A percentile compares a stretch with the other conserved stretches of the same genome.
These are phyloP conservation scores for Hemerocallis citrina DNA, from an alignment of 106 monocot species.

Conservation along the genomic window DNA sequence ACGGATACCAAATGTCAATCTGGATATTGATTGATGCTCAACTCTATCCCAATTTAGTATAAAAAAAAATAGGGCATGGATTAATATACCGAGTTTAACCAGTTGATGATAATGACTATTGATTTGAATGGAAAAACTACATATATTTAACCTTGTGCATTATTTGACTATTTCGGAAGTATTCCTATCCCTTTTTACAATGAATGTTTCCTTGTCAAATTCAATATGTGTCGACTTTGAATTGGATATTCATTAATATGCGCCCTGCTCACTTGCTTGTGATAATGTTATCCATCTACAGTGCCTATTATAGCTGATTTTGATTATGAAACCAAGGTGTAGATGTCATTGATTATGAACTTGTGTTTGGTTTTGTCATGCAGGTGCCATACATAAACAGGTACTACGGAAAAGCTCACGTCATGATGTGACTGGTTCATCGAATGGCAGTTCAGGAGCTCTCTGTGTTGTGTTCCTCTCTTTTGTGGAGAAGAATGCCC, in stretches of 20 bases:
- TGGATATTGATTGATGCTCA: too few species aligned
- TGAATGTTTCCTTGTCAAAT: too few species aligned
- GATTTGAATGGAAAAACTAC: too few species aligned
- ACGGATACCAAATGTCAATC: too few species aligned
- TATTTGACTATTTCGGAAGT: too few species aligned
- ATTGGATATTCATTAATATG: not conserved
- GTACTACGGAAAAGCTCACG: constrained; percentile 67
- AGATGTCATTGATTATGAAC: not conserved
- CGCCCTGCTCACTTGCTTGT: not conserved
- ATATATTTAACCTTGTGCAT: too few species aligned
- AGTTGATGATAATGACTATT: too few species aligned
- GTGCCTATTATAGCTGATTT: not conserved
- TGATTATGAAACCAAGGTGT: not conserved
- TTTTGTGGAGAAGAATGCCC: not conserved
- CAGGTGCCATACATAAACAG: constrained; percentile 66
- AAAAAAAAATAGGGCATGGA: too few species aligned
- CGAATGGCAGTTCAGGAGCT: not conserved
- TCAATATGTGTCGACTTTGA: too few species aligned
- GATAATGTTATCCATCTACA: not conserved
- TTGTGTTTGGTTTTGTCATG: not conserved
- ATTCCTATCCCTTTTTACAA: too few species aligned
- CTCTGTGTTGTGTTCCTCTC: not conserved
- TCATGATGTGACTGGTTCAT: constrained; percentile 26
- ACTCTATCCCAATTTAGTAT: too few species aligned
- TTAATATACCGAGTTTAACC: too few species aligned